These are phyloP conservation scores for Parastagonospora avenae DNA, from an alignment of 2,329 filamentous ascomycete genomes.

Conservation along the genomic window DNA sequence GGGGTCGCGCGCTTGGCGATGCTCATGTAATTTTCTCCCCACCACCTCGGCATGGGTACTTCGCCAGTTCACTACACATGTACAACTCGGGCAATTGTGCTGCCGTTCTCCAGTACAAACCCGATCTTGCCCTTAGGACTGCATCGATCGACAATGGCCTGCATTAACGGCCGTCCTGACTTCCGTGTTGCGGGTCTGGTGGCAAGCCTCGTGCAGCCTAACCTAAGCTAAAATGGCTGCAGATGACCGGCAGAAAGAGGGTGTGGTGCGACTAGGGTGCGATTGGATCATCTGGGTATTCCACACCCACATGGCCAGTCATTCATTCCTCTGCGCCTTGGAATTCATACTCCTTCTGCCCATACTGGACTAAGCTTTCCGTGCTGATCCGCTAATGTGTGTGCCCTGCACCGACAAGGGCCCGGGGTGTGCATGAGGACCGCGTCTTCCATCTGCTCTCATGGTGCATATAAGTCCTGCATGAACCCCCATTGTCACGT, in stretches of 20 bases:
- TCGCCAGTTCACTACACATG: slow-evolving; percentile 1
- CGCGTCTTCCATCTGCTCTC: slow-evolving; percentile 14
- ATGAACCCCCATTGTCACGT: slow-evolving; percentile 24
- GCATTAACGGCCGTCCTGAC: slow-evolving; percentile 36
- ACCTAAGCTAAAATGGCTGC: slow-evolving; percentile 21
- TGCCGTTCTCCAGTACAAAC: slow-evolving; percentile 17
- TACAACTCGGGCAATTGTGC: slow-evolving; percentile 22
- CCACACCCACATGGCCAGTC: slow-evolving; percentile 38
- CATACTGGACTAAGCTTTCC: slow-evolving; percentile 45
- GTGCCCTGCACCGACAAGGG: slow-evolving; percentile 31
- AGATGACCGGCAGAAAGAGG: slow-evolving; percentile 34
- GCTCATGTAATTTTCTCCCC: slow-evolving; percentile 15
- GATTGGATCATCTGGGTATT: slow-evolving; percentile 27
- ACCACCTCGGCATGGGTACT: background rate
- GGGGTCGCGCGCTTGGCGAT: slow-evolving; percentile 24
- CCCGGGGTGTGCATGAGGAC: slow-evolving; percentile 21
- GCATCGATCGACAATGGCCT: slow-evolving; percentile 37
- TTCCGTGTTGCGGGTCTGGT: slow-evolving; percentile 28
- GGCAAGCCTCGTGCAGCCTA: slow-evolving; percentile 33
- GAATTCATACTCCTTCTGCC: slow-evolving; percentile 34
- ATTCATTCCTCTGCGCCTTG: slow-evolving; percentile 37
- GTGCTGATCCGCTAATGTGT: slow-evolving; percentile 42
- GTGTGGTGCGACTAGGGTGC: slow-evolving; percentile 15
- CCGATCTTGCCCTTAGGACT: slow-evolving; percentile 16
- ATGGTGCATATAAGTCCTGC: slow-evolving; percentile 38